phyloP scores from a whole-genome alignment of 2,329 filamentous ascomycete genomes.

The Alternaria triticimaculans region DNA sequence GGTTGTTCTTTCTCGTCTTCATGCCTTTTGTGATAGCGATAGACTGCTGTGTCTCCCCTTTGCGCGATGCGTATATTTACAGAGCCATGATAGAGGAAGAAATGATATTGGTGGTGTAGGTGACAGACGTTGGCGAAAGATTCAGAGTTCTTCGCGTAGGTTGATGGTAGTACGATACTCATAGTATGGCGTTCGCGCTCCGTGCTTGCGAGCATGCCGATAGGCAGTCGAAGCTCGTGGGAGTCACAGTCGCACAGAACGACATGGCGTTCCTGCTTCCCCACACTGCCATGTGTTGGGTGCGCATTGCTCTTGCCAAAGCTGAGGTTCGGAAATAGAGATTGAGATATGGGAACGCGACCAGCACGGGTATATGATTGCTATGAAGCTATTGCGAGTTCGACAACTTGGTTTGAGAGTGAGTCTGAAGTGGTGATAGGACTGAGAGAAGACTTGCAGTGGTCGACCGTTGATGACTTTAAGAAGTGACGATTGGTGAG shows the following conservation, averaged over 20 bases:
- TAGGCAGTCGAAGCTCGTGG: conserved; percentile 11
- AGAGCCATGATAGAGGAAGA: neutral
- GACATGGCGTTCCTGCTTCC: conserved; percentile 2
- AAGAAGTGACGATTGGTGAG: neutral
- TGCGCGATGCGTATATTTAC: neutral
- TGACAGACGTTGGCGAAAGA: neutral
- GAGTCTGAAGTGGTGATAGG: neutral
- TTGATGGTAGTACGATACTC: conserved; percentile 9
- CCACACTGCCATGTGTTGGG: neutral
- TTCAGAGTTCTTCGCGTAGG: neutral
- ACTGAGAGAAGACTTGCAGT: neutral
- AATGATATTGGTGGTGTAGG: neutral
- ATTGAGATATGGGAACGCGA: neutral
- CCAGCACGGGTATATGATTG: neutral
- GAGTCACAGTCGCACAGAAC: conserved; percentile 12
- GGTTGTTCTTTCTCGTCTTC: conserved; percentile 2
- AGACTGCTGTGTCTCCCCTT: neutral
- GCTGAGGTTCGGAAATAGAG: neutral
- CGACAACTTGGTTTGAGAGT: neutral
- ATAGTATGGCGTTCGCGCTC: neutral
- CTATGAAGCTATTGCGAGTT: neutral
- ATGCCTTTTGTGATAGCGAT: neutral
- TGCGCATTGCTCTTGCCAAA: neutral
- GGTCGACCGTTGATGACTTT: neutral
- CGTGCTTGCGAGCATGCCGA: conserved; percentile 1